These are phyloP conservation scores for Penicillium sp. DNA, from an alignment of 2,329 filamentous ascomycete genomes.

Conservation along the genomic window DNA sequence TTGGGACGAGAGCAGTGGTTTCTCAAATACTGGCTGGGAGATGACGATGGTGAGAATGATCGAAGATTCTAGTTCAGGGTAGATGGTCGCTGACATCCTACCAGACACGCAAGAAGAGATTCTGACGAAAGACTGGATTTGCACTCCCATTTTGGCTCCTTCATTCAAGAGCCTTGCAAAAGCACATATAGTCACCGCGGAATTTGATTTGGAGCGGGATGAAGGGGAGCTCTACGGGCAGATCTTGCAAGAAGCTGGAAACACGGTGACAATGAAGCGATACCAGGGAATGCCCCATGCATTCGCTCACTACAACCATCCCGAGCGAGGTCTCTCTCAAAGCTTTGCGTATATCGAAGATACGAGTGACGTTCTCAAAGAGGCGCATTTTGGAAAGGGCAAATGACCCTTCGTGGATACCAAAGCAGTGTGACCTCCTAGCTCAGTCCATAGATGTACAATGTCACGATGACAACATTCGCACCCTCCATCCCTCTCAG, in stretches of 20 bases:
- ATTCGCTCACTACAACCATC: constrained; percentile 32
- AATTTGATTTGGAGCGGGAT: constrained; percentile 38
- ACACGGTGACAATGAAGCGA: constrained; percentile 26
- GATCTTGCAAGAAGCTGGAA: constrained; percentile 23
- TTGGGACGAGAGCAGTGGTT: constrained; percentile 34
- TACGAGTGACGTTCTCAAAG: constrained; percentile 14
- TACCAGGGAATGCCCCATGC: constrained; percentile 32
- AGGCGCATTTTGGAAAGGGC: constrained; percentile 11
- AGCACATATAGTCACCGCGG: constrained; percentile 36
- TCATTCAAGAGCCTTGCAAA: constrained; percentile 28
- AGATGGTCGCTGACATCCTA: background rate
- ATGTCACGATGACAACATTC: too few species aligned
- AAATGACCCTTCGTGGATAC: too few species aligned
- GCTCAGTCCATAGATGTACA: too few species aligned
- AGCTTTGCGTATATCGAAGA: constrained; percentile 31
- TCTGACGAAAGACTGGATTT: constrained; percentile 16
- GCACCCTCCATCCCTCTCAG: too few species aligned
- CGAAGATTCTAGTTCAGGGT: background rate
- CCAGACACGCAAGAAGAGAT: constrained; percentile 5
- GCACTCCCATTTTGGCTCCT: constrained; percentile 27
- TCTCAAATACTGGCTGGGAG: constrained; percentile 31
- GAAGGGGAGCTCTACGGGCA: constrained; percentile 32
- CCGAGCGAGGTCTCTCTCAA: constrained; percentile 22
- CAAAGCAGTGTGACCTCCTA: too few species aligned
- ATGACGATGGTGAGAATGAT: constrained; percentile 18